Conservation (phyloP, 2,329 filamentous ascomycete species). For the Ilyonectria sp. region DNA sequence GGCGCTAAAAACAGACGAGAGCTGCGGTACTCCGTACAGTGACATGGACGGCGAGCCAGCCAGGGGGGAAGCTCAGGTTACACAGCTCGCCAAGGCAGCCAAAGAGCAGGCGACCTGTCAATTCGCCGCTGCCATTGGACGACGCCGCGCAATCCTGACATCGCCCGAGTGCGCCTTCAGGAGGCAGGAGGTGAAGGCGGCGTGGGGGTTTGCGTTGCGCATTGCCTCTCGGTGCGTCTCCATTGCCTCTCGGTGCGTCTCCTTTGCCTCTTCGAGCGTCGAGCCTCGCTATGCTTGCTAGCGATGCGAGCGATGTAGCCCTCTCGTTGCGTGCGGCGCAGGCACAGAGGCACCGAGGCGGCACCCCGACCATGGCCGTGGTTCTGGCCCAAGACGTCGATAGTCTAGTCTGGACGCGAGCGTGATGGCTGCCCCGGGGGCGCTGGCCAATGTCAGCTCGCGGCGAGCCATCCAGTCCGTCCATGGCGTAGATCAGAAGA, state of each 20-base stretch:
- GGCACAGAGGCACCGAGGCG: slow-evolving; percentile 11
- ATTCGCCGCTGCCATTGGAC: slow-evolving; percentile 40
- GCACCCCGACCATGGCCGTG: background rate
- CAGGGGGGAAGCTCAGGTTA: slow-evolving; percentile 28
- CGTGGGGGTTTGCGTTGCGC: slow-evolving; percentile 39
- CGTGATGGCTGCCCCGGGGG: slow-evolving; percentile 13
- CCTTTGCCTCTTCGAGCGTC: slow-evolving; percentile 12
- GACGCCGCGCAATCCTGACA: slow-evolving; percentile 2
- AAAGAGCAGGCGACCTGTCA: slow-evolving; percentile 29
- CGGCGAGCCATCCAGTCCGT: slow-evolving; percentile 11
- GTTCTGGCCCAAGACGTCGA: slow-evolving; percentile 15
- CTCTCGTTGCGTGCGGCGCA: slow-evolving; percentile 14
- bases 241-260: background rate
- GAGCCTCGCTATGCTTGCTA: background rate
- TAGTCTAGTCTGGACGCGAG: slow-evolving; percentile 26
- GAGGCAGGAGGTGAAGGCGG: slow-evolving; percentile 1
- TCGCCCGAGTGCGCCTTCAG: slow-evolving; percentile 15
- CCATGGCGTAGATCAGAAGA: slow-evolving; percentile 39
- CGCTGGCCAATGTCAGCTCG: slow-evolving; percentile 28
- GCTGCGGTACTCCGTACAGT: background rate
- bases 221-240: background rate
- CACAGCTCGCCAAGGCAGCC: slow-evolving; percentile 27
- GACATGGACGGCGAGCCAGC: background rate
- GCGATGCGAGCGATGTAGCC: background rate
- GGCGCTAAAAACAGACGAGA: slow-evolving; percentile 16